These are phyloP conservation scores for Daldinia decipiens DNA, from an alignment of 495 filamentous ascomycete species.

Conservation along the genomic window DNA sequence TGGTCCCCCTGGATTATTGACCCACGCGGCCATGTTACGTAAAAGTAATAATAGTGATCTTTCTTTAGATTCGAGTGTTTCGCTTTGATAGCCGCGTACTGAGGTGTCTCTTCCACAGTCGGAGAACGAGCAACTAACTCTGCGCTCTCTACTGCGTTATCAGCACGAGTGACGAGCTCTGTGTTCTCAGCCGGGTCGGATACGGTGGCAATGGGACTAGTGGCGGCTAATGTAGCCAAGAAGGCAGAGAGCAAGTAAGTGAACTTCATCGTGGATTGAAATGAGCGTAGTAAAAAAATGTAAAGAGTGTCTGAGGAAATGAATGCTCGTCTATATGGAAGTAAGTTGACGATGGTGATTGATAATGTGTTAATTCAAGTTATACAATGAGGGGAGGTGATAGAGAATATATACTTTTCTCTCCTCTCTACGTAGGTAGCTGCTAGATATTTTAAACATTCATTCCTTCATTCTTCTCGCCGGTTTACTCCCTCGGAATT, in stretches of 20 bases:
- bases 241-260: conserved; percentile 29
- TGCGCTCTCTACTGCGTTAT: neutral
- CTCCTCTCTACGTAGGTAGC: too few species aligned
- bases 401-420: neutral
- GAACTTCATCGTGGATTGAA: conserved; percentile 28
- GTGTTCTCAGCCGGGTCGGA: conserved; percentile 6
- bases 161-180: conserved; percentile 2
- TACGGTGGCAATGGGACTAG: conserved; percentile 28
- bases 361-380: neutral
- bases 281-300: neutral
- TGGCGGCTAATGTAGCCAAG: conserved; percentile 31
- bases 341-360: neutral
- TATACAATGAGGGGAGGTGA: neutral
- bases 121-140: neutral
- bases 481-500: neutral
- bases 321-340: neutral
- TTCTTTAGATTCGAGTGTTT: conserved; percentile 13
- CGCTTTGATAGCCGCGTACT: conserved; percentile 9
- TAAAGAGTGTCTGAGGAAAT: neutral
- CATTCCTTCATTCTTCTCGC: neutral
- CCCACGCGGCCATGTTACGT: conserved; percentile 1
- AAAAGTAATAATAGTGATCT: conserved; percentile 37
- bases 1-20: neutral
- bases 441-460: too few species aligned
- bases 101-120: conserved; percentile 6